phyloP scores from a whole-genome alignment of 108 stramenopile species.

The Cyclotella kingstonii region DNA sequence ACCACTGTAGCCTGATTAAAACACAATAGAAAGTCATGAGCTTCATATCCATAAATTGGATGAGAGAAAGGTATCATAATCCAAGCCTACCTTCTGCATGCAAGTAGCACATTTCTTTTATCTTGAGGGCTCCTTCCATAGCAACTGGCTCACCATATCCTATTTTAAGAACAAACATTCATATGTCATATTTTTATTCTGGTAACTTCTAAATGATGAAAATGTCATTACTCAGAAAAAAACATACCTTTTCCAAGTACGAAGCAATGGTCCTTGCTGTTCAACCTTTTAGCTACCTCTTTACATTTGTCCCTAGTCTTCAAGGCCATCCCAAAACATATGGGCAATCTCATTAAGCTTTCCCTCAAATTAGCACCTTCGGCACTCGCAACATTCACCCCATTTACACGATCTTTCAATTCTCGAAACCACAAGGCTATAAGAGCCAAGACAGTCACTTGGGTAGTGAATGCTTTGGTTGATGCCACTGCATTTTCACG shows the following conservation, averaged over 20 bases:
- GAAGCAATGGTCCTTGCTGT: conserved; percentile 94
- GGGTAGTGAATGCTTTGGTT: conserved; percentile 99
- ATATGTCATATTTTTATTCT: too few relatives aligned
- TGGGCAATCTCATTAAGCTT: conserved; percentile 94
- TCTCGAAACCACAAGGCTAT: conserved; percentile 96
- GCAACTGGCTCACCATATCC: conserved; percentile 95
- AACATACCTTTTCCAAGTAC: conserved; percentile 90
- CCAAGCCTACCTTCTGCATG: conserved; percentile 88
- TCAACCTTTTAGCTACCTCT: conserved; percentile 72
- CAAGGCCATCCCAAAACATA: conserved; percentile 96
- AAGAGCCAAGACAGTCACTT: conserved; percentile 96
- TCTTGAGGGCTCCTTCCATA: conserved; percentile 96
- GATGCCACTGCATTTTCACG: conserved; percentile 99
- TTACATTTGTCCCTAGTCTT: conserved; percentile 87
- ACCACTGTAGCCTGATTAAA: conserved; percentile 77
- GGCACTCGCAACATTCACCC: conserved; percentile 41
- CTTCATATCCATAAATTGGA: background rate
- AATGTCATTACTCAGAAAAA: conserved; percentile 14
- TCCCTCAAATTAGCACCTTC: conserved; percentile 74
- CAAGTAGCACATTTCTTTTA: conserved; percentile 99
- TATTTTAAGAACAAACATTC: conserved; percentile 20
- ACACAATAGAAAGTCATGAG: background rate
- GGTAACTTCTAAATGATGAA: too few relatives aligned
- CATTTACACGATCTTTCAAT: conserved; percentile 67
- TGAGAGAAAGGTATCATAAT: background rate